Percentiles rank a stretch among this genome's conserved stretches.
Conservation (phyloP, 2,329 filamentous ascomycete species). For the Scedosporium minutisporum region DNA sequence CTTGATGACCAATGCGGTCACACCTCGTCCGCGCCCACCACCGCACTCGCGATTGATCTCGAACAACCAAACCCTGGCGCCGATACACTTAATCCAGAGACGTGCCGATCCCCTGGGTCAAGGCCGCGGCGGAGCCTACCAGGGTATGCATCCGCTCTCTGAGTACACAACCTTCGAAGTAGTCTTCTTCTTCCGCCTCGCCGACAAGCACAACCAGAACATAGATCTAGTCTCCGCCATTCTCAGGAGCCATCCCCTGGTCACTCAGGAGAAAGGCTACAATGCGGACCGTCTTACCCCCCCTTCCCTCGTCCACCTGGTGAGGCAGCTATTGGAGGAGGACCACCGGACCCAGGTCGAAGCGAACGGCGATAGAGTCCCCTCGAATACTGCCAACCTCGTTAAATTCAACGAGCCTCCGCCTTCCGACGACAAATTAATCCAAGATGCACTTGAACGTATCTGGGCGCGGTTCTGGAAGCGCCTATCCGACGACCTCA, state of each 20-base stretch:
- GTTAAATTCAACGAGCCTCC: slow-evolving; percentile 1
- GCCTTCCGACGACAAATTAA: not conserved
- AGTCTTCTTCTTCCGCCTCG: slow-evolving; percentile 7
- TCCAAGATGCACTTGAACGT: not conserved
- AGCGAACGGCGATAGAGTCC: not conserved
- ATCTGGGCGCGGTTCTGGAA: slow-evolving; percentile 6
- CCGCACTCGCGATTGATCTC: slow-evolving; percentile 2
- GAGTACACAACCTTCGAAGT: slow-evolving; percentile 5
- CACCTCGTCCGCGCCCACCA: not conserved
- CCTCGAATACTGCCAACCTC: slow-evolving; percentile 1
- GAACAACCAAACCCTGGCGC: slow-evolving; percentile 3
- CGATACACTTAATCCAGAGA: slow-evolving; percentile 6
- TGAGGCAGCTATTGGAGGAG: slow-evolving; percentile 5
- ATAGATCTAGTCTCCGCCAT: slow-evolving; percentile 5
- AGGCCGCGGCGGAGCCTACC: slow-evolving; percentile 5
- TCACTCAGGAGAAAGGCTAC: slow-evolving; percentile 6
- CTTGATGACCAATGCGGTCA: not conserved
- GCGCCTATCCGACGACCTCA: slow-evolving; percentile 4
- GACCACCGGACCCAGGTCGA: slow-evolving; percentile 1
- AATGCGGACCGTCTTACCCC: slow-evolving; percentile 4
- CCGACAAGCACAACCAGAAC: slow-evolving; percentile 8
- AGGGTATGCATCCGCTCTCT: slow-evolving; percentile 7
- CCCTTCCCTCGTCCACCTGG: not conserved
- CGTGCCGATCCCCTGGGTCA: slow-evolving; percentile 5
- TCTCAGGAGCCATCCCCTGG: slow-evolving; percentile 4